phyloP scores from a whole-genome alignment of 768 basidiomycete genomes.

The Gymnopilus dilepis region DNA sequence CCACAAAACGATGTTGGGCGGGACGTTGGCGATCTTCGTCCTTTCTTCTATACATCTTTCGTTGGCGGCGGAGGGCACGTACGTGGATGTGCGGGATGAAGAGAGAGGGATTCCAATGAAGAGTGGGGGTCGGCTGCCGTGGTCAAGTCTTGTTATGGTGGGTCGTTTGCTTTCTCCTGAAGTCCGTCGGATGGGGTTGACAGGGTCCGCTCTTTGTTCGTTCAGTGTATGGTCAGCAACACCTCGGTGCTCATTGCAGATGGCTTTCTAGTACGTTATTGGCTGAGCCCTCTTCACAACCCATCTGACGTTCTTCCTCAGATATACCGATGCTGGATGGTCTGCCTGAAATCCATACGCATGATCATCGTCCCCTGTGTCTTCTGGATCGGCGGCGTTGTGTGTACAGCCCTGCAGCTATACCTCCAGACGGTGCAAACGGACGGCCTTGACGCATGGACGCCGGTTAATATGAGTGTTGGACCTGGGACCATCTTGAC shows the following conservation, averaged over 20 bases:
- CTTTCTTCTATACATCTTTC: constrained; percentile 9
- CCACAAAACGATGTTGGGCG: constrained; percentile 3
- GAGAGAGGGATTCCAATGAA: background rate
- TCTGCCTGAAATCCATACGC: constrained; percentile 4
- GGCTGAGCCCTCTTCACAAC: no score
- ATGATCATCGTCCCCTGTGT: constrained; percentile 4
- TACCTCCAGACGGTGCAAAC: constrained; percentile 12
- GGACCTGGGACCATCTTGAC: constrained; percentile 23
- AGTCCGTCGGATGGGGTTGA: background rate
- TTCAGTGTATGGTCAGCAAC: constrained; percentile 12
- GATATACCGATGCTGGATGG: constrained; percentile 14
- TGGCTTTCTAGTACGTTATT: constrained; percentile 11
- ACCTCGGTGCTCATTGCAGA: constrained; percentile 15
- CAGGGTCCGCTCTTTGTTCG: background rate
- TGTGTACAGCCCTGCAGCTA: constrained; percentile 11
- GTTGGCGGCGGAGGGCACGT: constrained; percentile 6
- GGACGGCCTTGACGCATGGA: constrained; percentile 5
- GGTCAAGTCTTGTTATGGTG: constrained; percentile 17
- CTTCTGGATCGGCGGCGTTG: constrained; percentile 13
- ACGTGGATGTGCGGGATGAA: background rate
- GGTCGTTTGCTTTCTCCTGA: background rate
- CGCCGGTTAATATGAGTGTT: constrained; percentile 19
- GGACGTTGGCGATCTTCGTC: constrained; percentile 7
- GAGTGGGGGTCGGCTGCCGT: background rate
- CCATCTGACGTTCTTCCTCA: no score